A percentile compares a stretch with the other conserved stretches of the same genome.
Evolutionary conservation across 805 yeast species (phyloP).

Genomic region (Suhomyces prunicola): DNA sequence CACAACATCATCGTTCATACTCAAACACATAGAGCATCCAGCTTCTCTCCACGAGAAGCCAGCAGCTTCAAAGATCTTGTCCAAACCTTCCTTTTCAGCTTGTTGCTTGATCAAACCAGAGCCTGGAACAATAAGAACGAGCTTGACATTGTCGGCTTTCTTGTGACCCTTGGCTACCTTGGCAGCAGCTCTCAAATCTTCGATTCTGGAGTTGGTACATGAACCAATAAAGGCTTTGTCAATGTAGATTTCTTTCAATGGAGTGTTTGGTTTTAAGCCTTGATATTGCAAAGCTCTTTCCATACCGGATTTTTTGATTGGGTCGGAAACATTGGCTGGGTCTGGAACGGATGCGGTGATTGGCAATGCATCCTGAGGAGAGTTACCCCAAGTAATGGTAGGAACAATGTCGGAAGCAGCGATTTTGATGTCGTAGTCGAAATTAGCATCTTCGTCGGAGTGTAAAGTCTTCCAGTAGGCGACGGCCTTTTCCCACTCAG

Average conservation of each 20-base stretch:
- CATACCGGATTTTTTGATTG: slow-evolving; percentile 77
- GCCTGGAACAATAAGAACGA: slow-evolving; percentile 94
- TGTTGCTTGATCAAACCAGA: slow-evolving; percentile 91
- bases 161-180: slow-evolving; percentile 85
- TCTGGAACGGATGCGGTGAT: slow-evolving; percentile 89
- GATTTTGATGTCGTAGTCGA: slow-evolving; percentile 79
- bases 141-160: slow-evolving; percentile 75
- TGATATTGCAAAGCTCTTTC: slow-evolving; percentile 88
- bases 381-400: slow-evolving; percentile 98
- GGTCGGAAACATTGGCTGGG: slow-evolving; percentile 69
- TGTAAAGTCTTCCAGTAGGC: slow-evolving; percentile 85
- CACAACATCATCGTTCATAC: slow-evolving; percentile 98
- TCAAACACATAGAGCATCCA: slow-evolving; percentile 99
- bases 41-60: slow-evolving; percentile 99
- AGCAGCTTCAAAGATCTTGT: slow-evolving; percentile 84
- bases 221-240: slow-evolving; percentile 98
- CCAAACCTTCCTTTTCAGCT: slow-evolving; percentile 94
- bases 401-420: slow-evolving; percentile 85
- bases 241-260: slow-evolving; percentile 66
- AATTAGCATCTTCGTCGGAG: slow-evolving; percentile 86
- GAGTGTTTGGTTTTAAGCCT: slow-evolving; percentile 84
- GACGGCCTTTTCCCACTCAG: slow-evolving; percentile 92
- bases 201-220: slow-evolving; percentile 96
- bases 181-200: slow-evolving; percentile 95
- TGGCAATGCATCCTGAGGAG: slow-evolving; percentile 98